These are phyloP conservation scores for Pterocarpus santalinus DNA, from an alignment of 306 rosid species.

Conservation along the genomic window DNA sequence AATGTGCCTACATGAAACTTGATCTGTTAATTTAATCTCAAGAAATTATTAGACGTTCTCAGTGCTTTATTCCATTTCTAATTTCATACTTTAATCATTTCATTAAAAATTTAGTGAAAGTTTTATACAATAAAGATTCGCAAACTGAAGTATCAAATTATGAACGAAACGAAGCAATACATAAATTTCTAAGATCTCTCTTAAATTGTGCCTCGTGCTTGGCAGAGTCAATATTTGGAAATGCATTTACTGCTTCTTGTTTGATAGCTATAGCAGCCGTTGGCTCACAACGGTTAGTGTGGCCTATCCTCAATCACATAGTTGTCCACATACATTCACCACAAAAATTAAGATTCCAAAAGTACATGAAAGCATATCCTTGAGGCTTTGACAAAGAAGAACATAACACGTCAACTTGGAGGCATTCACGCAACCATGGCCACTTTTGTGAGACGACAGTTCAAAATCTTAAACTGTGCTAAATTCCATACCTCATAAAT, in stretches of 20 bases:
- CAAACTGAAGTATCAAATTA: too few species aligned
- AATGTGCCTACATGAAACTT: too few species aligned
- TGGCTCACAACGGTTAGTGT: background rate
- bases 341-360: background rate
- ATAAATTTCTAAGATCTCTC: too few species aligned
- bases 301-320: background rate
- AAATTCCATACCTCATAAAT: conserved; percentile 5
- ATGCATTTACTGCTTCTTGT: background rate
- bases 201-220: background rate
- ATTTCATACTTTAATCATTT: too few species aligned
- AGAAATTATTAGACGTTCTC: too few species aligned
- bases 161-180: too few species aligned
- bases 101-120: too few species aligned
- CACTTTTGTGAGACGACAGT: background rate
- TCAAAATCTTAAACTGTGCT: background rate
- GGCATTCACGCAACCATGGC: background rate
- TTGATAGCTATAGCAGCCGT: background rate
- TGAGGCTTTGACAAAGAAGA: too few species aligned
- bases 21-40: too few species aligned
- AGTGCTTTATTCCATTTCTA: too few species aligned
- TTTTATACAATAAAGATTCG: too few species aligned
- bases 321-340: conserved; percentile 6
- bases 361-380: conserved; percentile 14
- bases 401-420: too few species aligned
- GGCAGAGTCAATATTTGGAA: background rate